These are phyloP conservation scores for Mycena epipterygia DNA, from an alignment of 768 basidiomycete species.

Conservation along the genomic window DNA sequence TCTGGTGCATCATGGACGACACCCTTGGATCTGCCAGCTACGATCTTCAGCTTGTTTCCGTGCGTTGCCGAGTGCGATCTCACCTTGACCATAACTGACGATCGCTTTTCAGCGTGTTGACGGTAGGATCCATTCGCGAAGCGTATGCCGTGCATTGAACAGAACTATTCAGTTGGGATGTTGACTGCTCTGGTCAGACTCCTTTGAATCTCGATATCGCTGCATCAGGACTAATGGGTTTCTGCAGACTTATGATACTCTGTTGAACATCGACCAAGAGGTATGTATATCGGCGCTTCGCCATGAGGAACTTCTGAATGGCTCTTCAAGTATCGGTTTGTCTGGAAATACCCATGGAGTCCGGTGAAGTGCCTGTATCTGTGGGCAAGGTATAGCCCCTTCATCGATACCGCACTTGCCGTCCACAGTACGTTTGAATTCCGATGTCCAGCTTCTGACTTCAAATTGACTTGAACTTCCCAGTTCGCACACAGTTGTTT, in stretches of 20 bases:
- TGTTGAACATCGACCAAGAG: slow-evolving; percentile 20
- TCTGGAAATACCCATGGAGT: slow-evolving; percentile 16
- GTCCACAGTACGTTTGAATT: slow-evolving; percentile 1
- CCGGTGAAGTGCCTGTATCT: slow-evolving; percentile 3
- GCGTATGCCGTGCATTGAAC: neutral
- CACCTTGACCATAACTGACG: neutral
- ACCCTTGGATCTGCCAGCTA: neutral
- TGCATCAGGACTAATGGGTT: neutral
- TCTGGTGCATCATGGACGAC: neutral
- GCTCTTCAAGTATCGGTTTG: neutral
- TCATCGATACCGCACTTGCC: slow-evolving; percentile 18
- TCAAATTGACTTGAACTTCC: neutral
- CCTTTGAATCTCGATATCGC: neutral
- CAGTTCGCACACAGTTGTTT: slow-evolving; percentile 1
- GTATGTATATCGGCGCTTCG: neutral
- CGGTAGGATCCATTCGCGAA: neutral
- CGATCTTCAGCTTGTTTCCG: slow-evolving; percentile 10
- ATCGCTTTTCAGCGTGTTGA: neutral
- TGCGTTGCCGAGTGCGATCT: neutral
- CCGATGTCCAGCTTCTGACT: neutral
- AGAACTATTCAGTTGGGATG: slow-evolving; percentile 10
- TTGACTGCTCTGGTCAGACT: slow-evolving; percentile 1
- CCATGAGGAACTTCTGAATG: neutral
- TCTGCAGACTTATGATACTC: slow-evolving; percentile 16
- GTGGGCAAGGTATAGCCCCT: slow-evolving; percentile 18